Conservation (phyloP, 2,329 filamentous ascomycete genomes). For the Aspergillus sp. region DNA sequence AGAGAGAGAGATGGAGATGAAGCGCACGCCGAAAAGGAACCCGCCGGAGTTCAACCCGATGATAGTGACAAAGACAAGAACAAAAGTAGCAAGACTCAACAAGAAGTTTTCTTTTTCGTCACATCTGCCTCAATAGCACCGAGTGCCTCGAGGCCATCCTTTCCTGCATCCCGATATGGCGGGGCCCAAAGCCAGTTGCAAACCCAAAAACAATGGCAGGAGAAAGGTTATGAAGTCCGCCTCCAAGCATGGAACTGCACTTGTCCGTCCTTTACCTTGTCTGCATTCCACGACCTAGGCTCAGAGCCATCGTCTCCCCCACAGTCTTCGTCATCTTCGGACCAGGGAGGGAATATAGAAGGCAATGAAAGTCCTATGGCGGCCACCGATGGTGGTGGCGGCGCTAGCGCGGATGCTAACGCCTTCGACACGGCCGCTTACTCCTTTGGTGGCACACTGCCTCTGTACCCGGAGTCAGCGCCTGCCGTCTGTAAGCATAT, state of each 20-base stretch:
- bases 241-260: constrained; percentile 81
- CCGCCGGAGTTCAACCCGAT: not conserved
- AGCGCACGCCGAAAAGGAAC: not conserved
- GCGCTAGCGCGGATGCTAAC: not conserved
- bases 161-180: not conserved
- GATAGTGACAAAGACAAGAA: not conserved
- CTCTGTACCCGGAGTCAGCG: constrained; percentile 15
- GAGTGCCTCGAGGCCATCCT: constrained; percentile 24
- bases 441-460: constrained; percentile 40
- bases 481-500: constrained; percentile 77
- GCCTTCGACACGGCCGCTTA: constrained; percentile 13
- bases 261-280: constrained; percentile 79
- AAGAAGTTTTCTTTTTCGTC: constrained; percentile 59
- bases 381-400: no score
- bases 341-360: constrained; percentile 4
- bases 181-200: constrained; percentile 18
- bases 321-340: not conserved
- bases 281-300: constrained; percentile 58
- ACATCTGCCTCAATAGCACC: constrained; percentile 54
- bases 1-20: not conserved
- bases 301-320: constrained; percentile 8
- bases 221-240: constrained; percentile 66
- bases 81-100: not conserved
- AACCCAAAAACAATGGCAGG: constrained; percentile 20
- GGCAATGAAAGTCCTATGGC: constrained; percentile 6